Evolutionary conservation across 495 filamentous ascomycete genomes (phyloP).

Genomic region (Pseudomonodictys pantanalensis): DNA sequence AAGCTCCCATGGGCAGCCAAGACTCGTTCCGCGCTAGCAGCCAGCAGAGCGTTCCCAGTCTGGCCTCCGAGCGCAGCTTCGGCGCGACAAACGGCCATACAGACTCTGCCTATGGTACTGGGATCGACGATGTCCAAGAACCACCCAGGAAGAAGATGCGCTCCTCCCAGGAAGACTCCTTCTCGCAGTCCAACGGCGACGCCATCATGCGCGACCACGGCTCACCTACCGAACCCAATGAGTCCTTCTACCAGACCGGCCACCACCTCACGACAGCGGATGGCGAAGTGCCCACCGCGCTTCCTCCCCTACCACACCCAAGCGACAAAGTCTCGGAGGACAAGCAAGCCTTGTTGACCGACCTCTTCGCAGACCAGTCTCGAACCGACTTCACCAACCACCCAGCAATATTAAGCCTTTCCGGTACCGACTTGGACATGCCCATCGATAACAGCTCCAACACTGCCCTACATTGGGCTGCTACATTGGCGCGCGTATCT

Average conservation of each 20-base stretch:
- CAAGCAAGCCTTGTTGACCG: slow-evolving; percentile 76
- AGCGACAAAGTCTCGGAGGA: slow-evolving; percentile 62
- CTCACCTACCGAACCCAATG: slow-evolving; percentile 82
- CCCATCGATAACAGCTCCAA: slow-evolving; percentile 84
- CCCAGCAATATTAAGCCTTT: slow-evolving; percentile 64
- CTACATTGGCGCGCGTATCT: slow-evolving; percentile 81
- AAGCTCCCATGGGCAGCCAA: slow-evolving; percentile 63
- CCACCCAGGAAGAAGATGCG: slow-evolving; percentile 82
- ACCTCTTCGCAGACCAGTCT: slow-evolving; percentile 75
- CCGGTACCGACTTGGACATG: slow-evolving; percentile 79
- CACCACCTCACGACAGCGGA: slow-evolving; percentile 52
- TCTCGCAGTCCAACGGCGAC: slow-evolving; percentile 40
- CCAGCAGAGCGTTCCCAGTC: slow-evolving; percentile 66
- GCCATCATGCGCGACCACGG: slow-evolving; percentile 51
- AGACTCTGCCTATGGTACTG: slow-evolving; percentile 55
- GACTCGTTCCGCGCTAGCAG: slow-evolving; percentile 59
- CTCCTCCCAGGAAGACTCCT: slow-evolving; percentile 49
- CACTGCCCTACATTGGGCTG: slow-evolving; percentile 95
- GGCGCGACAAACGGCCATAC: slow-evolving; percentile 44
- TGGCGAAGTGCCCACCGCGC: slow-evolving; percentile 52
- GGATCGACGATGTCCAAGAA: slow-evolving; percentile 49
- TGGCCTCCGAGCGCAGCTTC: slow-evolving; percentile 64
- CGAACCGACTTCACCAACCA: slow-evolving; percentile 63
- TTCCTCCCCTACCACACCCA: slow-evolving; percentile 69
- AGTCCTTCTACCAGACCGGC: slow-evolving; percentile 71